Percentiles rank a stretch among this genome's conserved stretches.
phyloP scores from a whole-genome alignment of 352 stramenopile species.

The Phytophthora melonis region DNA sequence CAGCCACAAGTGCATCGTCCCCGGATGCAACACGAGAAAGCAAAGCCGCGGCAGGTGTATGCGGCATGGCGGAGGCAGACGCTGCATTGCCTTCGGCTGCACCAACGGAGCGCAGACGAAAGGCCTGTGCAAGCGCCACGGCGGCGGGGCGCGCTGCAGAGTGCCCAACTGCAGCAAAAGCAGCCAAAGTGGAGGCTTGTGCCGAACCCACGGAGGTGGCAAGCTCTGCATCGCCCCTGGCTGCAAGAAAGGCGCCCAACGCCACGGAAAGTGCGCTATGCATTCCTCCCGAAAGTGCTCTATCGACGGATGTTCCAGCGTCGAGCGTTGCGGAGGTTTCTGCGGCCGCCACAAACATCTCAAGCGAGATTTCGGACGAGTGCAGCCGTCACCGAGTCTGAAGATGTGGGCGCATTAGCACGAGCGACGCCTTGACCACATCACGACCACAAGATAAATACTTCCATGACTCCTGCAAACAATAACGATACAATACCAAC shows the following conservation, averaged over 20 bases:
- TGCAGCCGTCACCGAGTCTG: not conserved
- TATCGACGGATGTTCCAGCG: constrained; percentile 65
- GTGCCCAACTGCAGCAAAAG: constrained; percentile 64
- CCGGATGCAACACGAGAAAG: constrained; percentile 73
- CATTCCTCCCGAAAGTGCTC: constrained; percentile 80
- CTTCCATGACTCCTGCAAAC: not conserved
- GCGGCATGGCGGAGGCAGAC: constrained; percentile 83
- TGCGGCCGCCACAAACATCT: constrained; percentile 27
- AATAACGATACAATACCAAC: not conserved
- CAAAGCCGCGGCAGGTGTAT: constrained; percentile 84
- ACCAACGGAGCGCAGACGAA: constrained; percentile 74
- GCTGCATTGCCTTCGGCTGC: constrained; percentile 70
- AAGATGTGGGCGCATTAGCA: not conserved
- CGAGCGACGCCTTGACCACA: not conserved
- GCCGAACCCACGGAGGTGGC: constrained; percentile 83
- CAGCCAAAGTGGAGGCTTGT: constrained; percentile 81
- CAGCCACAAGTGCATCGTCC: constrained; percentile 49
- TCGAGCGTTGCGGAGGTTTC: constrained; percentile 68
- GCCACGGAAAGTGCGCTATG: constrained; percentile 81
- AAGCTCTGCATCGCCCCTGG: constrained; percentile 84
- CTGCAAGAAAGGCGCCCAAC: constrained; percentile 89
- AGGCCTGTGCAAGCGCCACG: constrained; percentile 84
- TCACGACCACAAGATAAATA: not conserved
- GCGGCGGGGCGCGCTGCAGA: constrained; percentile 75
- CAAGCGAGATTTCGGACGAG: not conserved